Conservation (phyloP, 2,329 filamentous ascomycete species). For the Alternaria gaisen region DNA sequence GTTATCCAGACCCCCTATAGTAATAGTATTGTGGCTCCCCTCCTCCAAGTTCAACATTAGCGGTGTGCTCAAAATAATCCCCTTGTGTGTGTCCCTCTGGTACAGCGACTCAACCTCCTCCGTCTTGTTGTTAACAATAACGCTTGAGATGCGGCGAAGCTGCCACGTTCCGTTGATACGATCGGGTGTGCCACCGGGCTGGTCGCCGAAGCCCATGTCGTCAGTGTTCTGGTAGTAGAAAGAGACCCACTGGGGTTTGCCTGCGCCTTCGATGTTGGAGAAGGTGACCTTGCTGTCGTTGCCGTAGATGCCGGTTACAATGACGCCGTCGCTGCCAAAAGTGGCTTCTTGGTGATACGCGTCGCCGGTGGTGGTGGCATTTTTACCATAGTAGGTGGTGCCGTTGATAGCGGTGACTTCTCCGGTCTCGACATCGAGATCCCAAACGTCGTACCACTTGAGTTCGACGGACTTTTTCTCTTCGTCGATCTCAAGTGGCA, state of each 20-base stretch:
- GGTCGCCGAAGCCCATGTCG: slow-evolving; percentile 67
- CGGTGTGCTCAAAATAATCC: slow-evolving; percentile 67
- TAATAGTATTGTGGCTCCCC: slow-evolving; percentile 67
- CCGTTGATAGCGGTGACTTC: slow-evolving; percentile 59
- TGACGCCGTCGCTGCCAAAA: slow-evolving; percentile 59
- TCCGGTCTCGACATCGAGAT: slow-evolving; percentile 63
- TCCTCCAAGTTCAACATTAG: slow-evolving; percentile 63
- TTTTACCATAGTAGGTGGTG: slow-evolving; percentile 57
- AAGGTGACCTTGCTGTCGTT: slow-evolving; percentile 66
- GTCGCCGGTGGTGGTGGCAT: slow-evolving; percentile 57
- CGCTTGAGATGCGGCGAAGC: slow-evolving; percentile 67
- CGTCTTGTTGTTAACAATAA: slow-evolving; percentile 64
- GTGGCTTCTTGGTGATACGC: slow-evolving; percentile 66
- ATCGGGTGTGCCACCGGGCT: slow-evolving; percentile 64
- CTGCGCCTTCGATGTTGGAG: slow-evolving; percentile 58
- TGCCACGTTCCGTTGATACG: slow-evolving; percentile 69
- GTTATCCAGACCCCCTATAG: slow-evolving; percentile 66
- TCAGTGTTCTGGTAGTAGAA: slow-evolving; percentile 69
- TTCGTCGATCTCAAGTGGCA: slow-evolving; percentile 63
- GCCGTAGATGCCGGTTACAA: slow-evolving; percentile 63
- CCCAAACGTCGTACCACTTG: slow-evolving; percentile 66
- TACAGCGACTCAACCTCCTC: slow-evolving; percentile 61
- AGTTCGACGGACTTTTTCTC: slow-evolving; percentile 60
- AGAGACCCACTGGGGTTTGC: slow-evolving; percentile 65
- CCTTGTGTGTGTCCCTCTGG: slow-evolving; percentile 67